These are phyloP conservation scores for Jatropha multifida DNA, from an alignment of 441 rosid species.

Conservation along the genomic window DNA sequence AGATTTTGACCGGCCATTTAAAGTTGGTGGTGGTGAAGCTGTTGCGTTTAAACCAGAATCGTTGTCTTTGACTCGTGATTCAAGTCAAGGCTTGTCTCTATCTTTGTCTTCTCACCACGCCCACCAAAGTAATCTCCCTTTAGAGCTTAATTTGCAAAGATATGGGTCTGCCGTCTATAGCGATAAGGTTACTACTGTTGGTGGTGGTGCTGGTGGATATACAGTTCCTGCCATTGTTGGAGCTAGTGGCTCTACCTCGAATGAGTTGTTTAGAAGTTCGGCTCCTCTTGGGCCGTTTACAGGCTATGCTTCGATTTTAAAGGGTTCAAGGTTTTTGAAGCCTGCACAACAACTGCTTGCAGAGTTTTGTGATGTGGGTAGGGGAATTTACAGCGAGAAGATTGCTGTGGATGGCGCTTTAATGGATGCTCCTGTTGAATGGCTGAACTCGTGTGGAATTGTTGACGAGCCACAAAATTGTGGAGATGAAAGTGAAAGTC, in stretches of 20 bases:
- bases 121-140: constrained; percentile 44
- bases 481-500: constrained; percentile 43
- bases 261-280: constrained; percentile 45
- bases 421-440: constrained; percentile 57
- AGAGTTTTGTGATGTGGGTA: constrained; percentile 69
- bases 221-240: constrained; percentile 40
- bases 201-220: constrained; percentile 35
- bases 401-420: constrained; percentile 45
- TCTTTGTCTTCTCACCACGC: constrained; percentile 68
- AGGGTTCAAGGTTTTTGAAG: constrained; percentile 77
- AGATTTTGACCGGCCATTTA: constrained; percentile 44
- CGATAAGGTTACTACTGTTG: constrained; percentile 19
- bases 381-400: constrained; percentile 50
- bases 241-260: constrained; percentile 35
- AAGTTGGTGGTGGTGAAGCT: constrained; percentile 32
- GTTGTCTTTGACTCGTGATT: constrained; percentile 18
- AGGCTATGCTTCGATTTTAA: constrained; percentile 77
- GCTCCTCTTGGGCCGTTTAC: constrained; percentile 70
- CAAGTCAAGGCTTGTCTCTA: constrained; percentile 42
- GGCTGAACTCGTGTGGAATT: constrained; percentile 35
- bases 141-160: constrained; percentile 53
- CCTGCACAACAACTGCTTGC: constrained; percentile 83
- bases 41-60: constrained; percentile 55
- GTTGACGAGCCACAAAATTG: constrained; percentile 30
- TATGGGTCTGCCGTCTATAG: constrained; percentile 36